Percentiles rank a stretch among this genome's conserved stretches.
phyloP scores from a whole-genome alignment of 768 basidiomycete genomes.

The Filobasidium wieringae region DNA sequence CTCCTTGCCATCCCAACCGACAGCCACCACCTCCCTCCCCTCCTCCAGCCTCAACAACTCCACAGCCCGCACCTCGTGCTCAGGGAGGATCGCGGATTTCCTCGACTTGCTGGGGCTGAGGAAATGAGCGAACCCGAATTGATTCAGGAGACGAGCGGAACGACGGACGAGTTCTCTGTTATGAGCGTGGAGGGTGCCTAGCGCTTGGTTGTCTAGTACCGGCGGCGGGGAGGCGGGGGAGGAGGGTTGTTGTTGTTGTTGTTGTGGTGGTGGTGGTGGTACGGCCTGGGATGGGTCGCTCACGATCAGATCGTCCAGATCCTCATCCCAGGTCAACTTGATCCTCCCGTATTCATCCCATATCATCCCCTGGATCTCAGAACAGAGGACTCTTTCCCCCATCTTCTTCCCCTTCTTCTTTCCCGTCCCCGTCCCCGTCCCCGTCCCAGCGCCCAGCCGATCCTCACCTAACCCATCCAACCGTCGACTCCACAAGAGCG shows the following conservation, averaged over 20 bases:
- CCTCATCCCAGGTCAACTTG: not conserved
- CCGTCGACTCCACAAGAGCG: not conserved
- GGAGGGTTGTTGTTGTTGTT: not conserved
- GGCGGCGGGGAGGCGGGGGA: not conserved
- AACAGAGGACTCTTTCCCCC: not conserved
- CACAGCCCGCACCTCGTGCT: not conserved
- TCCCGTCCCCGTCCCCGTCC: not conserved
- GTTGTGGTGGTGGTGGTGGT: too few species aligned
- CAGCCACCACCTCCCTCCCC: not conserved
- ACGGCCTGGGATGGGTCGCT: too few species aligned
- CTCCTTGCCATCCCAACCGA: conserved; percentile 7
- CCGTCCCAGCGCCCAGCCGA: too few species aligned
- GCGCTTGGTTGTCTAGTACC: too few species aligned
- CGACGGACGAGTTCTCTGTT: conserved; percentile 5
- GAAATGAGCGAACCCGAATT: conserved; percentile 8
- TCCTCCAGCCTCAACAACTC: not conserved
- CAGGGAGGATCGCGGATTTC: not conserved
- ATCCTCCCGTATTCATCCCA: not conserved
- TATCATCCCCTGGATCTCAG: conserved; percentile 1
- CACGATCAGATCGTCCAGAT: too few species aligned
- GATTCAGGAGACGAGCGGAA: conserved; percentile 3
- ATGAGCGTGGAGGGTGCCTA: conserved; percentile 2
- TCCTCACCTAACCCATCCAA: not conserved
- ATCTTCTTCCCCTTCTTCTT: not conserved
- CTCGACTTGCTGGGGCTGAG: not conserved